Conservation (phyloP, 2,329 filamentous ascomycete species). For the Claviceps purpurea region DNA sequence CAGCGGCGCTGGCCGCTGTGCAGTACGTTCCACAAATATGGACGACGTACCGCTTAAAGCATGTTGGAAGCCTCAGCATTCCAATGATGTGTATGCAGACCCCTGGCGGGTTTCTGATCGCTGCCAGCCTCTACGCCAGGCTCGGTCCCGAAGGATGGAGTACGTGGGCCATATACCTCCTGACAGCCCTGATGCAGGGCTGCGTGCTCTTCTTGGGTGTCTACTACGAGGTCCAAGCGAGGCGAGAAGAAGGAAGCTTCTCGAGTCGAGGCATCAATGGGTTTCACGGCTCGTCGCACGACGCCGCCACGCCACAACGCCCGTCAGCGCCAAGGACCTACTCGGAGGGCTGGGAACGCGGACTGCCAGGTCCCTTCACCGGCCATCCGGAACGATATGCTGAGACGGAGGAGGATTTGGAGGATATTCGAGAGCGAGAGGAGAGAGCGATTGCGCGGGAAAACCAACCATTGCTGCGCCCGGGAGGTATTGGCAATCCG, state of each 20-base stretch:
- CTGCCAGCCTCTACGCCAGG: constrained; percentile 66
- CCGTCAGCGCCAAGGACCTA: constrained; percentile 29
- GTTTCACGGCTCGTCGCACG: constrained; percentile 16
- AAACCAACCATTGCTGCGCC: constrained; percentile 35
- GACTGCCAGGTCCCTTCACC: constrained; percentile 36
- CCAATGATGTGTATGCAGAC: constrained; percentile 98
- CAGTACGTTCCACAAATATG: constrained; percentile 95
- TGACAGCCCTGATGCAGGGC: constrained; percentile 79
- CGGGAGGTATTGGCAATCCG: constrained; percentile 36
- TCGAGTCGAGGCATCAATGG: constrained; percentile 13
- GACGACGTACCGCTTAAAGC: constrained; percentile 74
- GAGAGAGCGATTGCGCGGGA: constrained; percentile 36
- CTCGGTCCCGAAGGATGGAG: constrained; percentile 82
- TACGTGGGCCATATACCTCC: constrained; percentile 81
- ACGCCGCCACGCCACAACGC: constrained; percentile 17
- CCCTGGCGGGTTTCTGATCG: constrained; percentile 82
- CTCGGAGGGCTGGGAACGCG: constrained; percentile 37
- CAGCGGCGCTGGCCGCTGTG: constrained; percentile 64
- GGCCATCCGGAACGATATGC: constrained; percentile 39
- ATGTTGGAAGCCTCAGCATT: constrained; percentile 83
- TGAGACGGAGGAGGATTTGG: constrained; percentile 36
- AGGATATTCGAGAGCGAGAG: constrained; percentile 36
- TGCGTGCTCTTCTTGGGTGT: constrained; percentile 68
- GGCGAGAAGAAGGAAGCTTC: constrained; percentile 18
- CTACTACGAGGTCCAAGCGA: constrained; percentile 50